Percentiles rank a stretch among this genome's conserved stretches.
Evolutionary conservation across 2,329 filamentous ascomycete genomes (phyloP).

Genomic region (Ascochyta pisi): DNA sequence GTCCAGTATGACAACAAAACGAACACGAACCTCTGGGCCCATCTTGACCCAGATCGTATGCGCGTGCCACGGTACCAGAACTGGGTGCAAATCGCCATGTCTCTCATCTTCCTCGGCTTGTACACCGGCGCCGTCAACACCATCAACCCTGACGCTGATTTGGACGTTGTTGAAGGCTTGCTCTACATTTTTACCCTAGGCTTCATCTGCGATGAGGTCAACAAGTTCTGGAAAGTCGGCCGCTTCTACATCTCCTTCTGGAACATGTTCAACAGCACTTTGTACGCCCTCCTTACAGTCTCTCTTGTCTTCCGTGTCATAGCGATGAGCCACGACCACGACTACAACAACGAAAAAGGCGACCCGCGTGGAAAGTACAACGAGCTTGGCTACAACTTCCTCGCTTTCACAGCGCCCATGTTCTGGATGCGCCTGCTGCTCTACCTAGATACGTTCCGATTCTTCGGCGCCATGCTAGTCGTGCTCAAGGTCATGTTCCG

Average conservation of each 20-base stretch:
- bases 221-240: constrained; percentile 94
- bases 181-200: constrained; percentile 92
- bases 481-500: constrained; percentile 78
- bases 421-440: constrained; percentile 94
- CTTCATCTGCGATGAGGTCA: constrained; percentile 84
- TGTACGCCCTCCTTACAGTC: constrained; percentile 80
- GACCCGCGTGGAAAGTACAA: constrained; percentile 70
- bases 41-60: constrained; percentile 95
- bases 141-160: constrained; percentile 81
- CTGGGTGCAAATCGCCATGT: constrained; percentile 82
- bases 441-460: constrained; percentile 90
- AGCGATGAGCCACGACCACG: constrained; percentile 67
- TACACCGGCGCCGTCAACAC: constrained; percentile 95
- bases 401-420: constrained; percentile 93
- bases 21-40: constrained; percentile 76
- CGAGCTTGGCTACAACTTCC: constrained; percentile 86
- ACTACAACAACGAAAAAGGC: background rate
- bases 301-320: constrained; percentile 82
- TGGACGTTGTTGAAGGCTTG: constrained; percentile 82
- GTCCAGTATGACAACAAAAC: constrained; percentile 85
- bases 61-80: constrained; percentile 93
- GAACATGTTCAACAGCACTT: constrained; percentile 89
- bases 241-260: constrained; percentile 92
- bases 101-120: constrained; percentile 79
- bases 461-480: constrained; percentile 98